Evolutionary conservation across 108 stramenopile species (phyloP).

Genomic region (Stephanodiscus triporus): DNA sequence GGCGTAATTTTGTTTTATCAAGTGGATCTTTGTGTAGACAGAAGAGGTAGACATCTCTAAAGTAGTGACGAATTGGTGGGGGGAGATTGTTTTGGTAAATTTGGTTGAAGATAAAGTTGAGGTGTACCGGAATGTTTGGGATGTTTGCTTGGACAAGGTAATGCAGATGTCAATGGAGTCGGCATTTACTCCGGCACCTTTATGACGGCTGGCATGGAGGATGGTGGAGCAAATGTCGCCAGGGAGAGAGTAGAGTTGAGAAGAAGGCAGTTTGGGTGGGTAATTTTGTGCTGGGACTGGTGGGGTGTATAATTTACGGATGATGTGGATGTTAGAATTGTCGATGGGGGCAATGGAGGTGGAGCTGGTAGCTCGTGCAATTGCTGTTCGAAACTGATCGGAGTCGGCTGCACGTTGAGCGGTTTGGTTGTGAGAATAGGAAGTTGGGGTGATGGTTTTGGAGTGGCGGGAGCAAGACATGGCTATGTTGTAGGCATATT

Average conservation of each 20-base stretch:
- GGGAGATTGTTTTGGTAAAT: slow-evolving; percentile 6
- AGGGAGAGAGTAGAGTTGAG: slow-evolving; percentile 8
- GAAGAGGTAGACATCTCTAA: slow-evolving; percentile 27
- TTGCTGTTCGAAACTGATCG: slow-evolving; percentile 35
- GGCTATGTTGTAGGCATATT: neutral
- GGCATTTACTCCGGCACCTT: slow-evolving; percentile 5
- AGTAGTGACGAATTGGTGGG: neutral
- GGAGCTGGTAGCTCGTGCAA: neutral
- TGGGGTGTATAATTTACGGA: neutral
- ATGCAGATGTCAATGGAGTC: slow-evolving; percentile 20
- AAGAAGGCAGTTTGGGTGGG: neutral
- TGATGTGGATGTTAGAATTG: neutral
- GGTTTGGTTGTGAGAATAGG: neutral
- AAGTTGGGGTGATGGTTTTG: neutral
- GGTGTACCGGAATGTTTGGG: neutral
- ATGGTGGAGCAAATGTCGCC: slow-evolving; percentile 17
- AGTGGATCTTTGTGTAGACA: too few species aligned
- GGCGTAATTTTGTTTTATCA: too few species aligned
- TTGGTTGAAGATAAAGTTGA: slow-evolving; percentile 7
- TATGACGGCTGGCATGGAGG: neutral
- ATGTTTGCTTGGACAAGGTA: slow-evolving; percentile 10
- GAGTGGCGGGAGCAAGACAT: neutral
- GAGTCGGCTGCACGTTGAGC: slow-evolving; percentile 26
- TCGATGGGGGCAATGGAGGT: slow-evolving; percentile 16
- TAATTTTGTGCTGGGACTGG: too few species aligned